phyloP scores from a whole-genome alignment of 495 filamentous ascomycete species.

The Xylaria bambusicola region DNA sequence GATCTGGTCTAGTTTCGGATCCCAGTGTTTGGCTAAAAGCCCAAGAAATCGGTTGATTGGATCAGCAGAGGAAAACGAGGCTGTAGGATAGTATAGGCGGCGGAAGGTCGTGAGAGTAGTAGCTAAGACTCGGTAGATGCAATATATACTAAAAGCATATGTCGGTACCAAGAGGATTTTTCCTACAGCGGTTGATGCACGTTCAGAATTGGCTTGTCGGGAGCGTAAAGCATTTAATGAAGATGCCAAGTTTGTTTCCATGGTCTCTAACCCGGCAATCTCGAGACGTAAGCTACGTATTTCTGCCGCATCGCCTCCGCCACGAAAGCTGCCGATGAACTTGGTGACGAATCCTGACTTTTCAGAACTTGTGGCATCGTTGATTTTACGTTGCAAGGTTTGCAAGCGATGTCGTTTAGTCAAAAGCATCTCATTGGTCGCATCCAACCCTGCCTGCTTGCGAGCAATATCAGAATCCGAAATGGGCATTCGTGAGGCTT shows the following conservation, averaged over 20 bases:
- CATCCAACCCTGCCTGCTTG: constrained; percentile 71
- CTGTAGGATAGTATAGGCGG: constrained; percentile 49
- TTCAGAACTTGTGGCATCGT: constrained; percentile 40
- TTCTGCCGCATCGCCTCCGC: constrained; percentile 63
- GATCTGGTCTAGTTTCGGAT: constrained; percentile 65
- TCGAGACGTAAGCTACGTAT: constrained; percentile 68
- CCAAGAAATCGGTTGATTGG: constrained; percentile 76
- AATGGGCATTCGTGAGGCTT: constrained; percentile 52
- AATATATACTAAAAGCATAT: constrained; percentile 73
- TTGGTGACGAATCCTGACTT: constrained; percentile 65
- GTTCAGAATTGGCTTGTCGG: constrained; percentile 60
- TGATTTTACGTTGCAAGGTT: constrained; percentile 63
- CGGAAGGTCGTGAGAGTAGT: constrained; percentile 64
- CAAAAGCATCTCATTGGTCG: constrained; percentile 71
- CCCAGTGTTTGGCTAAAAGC: constrained; percentile 71
- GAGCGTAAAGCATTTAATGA: constrained; percentile 60
- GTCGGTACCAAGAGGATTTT: constrained; percentile 57
- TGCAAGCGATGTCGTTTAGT: constrained; percentile 68
- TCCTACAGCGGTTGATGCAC: constrained; percentile 63
- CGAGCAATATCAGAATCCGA: constrained; percentile 70
- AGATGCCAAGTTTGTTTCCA: constrained; percentile 65
- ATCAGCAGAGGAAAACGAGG: constrained; percentile 68
- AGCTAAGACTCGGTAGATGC: constrained; percentile 71
- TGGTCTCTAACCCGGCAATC: constrained; percentile 74
- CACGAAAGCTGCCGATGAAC: constrained; percentile 64